Conservation (phyloP, 306 rosid species). For the Coriaria nepalensis region DNA sequence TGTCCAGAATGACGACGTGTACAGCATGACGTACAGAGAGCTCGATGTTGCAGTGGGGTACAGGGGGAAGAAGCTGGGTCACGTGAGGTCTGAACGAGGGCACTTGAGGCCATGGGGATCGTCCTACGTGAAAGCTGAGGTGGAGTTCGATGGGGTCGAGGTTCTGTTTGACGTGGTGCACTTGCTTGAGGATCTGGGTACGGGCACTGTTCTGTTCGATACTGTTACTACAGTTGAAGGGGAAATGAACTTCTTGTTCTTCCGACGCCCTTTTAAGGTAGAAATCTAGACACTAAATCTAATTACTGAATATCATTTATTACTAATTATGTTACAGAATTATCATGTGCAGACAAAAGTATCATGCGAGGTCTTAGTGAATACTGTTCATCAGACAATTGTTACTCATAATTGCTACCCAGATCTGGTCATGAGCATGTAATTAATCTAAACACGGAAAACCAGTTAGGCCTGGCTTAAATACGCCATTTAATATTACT, state of each 20-base stretch:
- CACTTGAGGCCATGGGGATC: conserved; percentile 53
- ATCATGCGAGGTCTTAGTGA: conserved; percentile 44
- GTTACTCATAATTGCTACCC: conserved; percentile 32
- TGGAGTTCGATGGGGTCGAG: conserved; percentile 38
- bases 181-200: conserved; percentile 53
- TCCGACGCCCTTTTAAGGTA: conserved; percentile 51
- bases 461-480: too few species aligned
- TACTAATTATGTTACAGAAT: background rate
- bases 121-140: conserved; percentile 58
- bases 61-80: conserved; percentile 55
- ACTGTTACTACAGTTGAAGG: conserved; percentile 37
- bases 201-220: conserved; percentile 46
- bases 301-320: background rate
- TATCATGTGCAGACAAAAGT: conserved; percentile 35
- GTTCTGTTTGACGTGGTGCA: conserved; percentile 48
- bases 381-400: conserved; percentile 41
- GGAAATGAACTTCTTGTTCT: conserved; percentile 32
- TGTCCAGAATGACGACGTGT: conserved; percentile 44
- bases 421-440: background rate
- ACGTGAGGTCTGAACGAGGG: conserved; percentile 36
- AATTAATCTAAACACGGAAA: too few species aligned
- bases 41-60: conserved; percentile 54
- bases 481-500: too few species aligned
- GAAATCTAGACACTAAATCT: background rate
- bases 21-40: conserved; percentile 35